These are phyloP conservation scores for Capsella bursapastoris DNA, from an alignment of 345 rosid genomes.

Conservation along the genomic window DNA sequence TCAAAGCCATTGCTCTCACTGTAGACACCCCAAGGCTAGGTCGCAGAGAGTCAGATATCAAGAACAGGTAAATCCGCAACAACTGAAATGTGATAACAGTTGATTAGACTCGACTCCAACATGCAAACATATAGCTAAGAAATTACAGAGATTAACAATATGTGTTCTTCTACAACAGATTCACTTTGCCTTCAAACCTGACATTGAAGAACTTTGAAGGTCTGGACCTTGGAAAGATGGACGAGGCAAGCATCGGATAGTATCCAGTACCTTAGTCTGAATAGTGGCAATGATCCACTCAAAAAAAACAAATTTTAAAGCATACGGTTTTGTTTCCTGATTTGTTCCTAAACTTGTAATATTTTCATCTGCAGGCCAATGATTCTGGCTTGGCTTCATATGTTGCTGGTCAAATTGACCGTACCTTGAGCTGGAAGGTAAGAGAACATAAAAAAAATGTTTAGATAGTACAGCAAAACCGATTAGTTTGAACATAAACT, in stretches of 20 bases:
- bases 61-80: constrained; percentile 60
- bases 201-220: constrained; percentile 96
- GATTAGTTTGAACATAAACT: background rate
- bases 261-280: constrained; percentile 5
- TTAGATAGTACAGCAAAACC: background rate
- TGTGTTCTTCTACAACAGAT: constrained; percentile 49
- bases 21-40: constrained; percentile 95
- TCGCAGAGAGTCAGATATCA: constrained; percentile 92
- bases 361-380: constrained; percentile 53
- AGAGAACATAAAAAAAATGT: background rate
- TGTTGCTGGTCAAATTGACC: constrained; percentile 92
- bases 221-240: constrained; percentile 91
- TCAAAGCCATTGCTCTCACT: constrained; percentile 94
- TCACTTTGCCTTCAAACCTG: constrained; percentile 77
- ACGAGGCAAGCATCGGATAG: constrained; percentile 51
- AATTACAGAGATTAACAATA: background rate
- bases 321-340: background rate
- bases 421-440: constrained; percentile 93
- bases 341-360: constrained; percentile 14
- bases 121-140: constrained; percentile 1
- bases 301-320: background rate
- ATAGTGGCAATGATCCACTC: background rate
- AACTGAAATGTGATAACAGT: background rate
- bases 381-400: constrained; percentile 92
- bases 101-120: background rate